Evolutionary conservation across 768 basidiomycete genomes (phyloP).

Genomic region (Tephrocybe rancida): DNA sequence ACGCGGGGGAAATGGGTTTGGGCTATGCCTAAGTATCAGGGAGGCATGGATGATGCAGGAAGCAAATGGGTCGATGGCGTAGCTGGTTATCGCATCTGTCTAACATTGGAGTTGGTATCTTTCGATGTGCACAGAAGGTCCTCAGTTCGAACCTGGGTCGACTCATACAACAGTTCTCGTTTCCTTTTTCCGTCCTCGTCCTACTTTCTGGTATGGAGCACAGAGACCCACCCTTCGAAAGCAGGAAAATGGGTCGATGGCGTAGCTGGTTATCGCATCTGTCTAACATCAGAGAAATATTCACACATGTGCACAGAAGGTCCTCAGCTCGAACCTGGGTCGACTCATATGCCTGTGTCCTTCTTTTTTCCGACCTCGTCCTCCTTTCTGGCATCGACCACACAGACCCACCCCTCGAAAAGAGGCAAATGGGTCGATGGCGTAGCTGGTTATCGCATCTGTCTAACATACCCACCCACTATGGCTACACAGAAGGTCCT

Average conservation of each 20-base stretch:
- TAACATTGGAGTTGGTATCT: slow-evolving; percentile 43
- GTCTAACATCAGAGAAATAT: slow-evolving; percentile 52
- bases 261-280: slow-evolving; percentile 85
- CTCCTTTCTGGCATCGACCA: no score
- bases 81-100: slow-evolving; percentile 85
- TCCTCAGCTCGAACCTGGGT: slow-evolving; percentile 7
- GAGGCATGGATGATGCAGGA: no score
- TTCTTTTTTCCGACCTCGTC: not conserved
- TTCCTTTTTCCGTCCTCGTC: not conserved
- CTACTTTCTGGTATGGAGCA: no score
- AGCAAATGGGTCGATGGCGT: slow-evolving; percentile 54
- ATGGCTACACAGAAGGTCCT: slow-evolving; percentile 7
- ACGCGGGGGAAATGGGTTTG: no score
- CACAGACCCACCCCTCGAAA: no score
- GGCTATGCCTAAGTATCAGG: no score
- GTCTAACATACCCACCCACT: slow-evolving; percentile 49
- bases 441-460: slow-evolving; percentile 85
- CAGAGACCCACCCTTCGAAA: no score
- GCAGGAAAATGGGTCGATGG: slow-evolving; percentile 51
- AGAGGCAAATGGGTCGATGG: slow-evolving; percentile 51
- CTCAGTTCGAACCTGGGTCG: slow-evolving; percentile 18
- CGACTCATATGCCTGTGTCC: slow-evolving; percentile 2
- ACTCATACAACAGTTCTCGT: slow-evolving; percentile 3
- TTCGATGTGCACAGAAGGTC: no score
- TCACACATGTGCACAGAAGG: slow-evolving; percentile 2